Evolutionary conservation across 805 yeast genomes (phyloP).

Genomic region (Yamadazyma nakazawae): DNA sequence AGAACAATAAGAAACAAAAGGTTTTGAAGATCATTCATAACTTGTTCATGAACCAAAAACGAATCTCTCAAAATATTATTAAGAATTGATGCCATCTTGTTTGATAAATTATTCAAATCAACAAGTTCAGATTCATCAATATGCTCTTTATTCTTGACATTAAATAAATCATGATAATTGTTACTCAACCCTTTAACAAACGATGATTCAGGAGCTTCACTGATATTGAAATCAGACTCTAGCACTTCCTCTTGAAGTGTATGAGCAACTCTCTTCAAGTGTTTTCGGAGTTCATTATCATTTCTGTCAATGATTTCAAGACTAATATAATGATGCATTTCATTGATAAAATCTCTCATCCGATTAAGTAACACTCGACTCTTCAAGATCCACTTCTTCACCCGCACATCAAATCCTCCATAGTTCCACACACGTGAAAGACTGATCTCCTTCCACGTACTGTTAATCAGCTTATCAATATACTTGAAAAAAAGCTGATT

Average conservation of each 20-base stretch:
- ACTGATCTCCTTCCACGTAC: slow-evolving; percentile 69
- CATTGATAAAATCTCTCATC: slow-evolving; percentile 55
- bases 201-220: slow-evolving; percentile 1
- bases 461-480: slow-evolving; percentile 55
- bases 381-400: slow-evolving; percentile 52
- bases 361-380: slow-evolving; percentile 54
- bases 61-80: slow-evolving; percentile 65
- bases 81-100: slow-evolving; percentile 48
- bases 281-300: slow-evolving; percentile 41
- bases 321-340: slow-evolving; percentile 53
- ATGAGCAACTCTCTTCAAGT: slow-evolving; percentile 13
- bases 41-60: slow-evolving; percentile 56
- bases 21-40: slow-evolving; percentile 45
- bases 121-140: slow-evolving; percentile 4
- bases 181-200: slow-evolving; percentile 5
- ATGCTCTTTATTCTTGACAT: slow-evolving; percentile 10
- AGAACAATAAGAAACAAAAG: slow-evolving; percentile 47
- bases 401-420: slow-evolving; percentile 36
- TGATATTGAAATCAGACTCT: slow-evolving; percentile 2
- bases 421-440: slow-evolving; percentile 67
- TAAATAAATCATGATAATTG: slow-evolving; percentile 20
- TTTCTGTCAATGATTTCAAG: slow-evolving; percentile 57
- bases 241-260: slow-evolving; percentile 2
- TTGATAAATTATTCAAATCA: slow-evolving; percentile 17
- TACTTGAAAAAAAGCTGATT: slow-evolving; percentile 63